Evolutionary conservation across 441 rosid genomes (phyloP).

Genomic region (Erodium trifolium): DNA sequence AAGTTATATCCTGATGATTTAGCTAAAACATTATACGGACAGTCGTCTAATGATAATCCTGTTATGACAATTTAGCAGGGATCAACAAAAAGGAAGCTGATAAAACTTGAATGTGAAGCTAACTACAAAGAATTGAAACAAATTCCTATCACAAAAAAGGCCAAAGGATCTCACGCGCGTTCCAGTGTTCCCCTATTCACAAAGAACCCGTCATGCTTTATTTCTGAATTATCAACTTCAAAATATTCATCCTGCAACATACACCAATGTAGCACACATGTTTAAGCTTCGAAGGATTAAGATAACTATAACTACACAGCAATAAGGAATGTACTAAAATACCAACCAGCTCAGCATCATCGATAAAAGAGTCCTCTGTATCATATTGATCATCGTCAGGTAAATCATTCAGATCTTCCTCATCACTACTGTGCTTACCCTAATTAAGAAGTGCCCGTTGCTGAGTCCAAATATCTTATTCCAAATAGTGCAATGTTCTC

Average conservation of each 20-base stretch:
- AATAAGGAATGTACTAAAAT: conserved; percentile 17
- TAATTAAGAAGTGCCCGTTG: conserved; percentile 10
- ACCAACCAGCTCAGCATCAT: conserved; percentile 90
- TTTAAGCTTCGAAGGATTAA: not conserved
- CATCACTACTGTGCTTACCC: conserved; percentile 98
- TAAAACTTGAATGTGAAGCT: not conserved
- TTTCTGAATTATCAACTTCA: conserved; percentile 87
- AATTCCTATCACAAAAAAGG: conserved; percentile 1
- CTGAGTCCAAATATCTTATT: conserved; percentile 18
- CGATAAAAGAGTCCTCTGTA: conserved; percentile 71
- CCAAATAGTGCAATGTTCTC: conserved; percentile 7
- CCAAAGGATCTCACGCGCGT: conserved; percentile 52
- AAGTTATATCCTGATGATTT: too few relatives aligned
- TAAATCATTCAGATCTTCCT: conserved; percentile 72
- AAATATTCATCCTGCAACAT: conserved; percentile 90
- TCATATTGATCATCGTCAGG: conserved; percentile 54
- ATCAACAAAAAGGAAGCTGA: not conserved
- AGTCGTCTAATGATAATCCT: not conserved
- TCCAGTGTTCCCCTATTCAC: conserved; percentile 91
- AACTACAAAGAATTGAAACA: not conserved
- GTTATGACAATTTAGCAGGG: not conserved
- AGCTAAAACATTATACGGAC: not conserved
- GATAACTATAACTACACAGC: conserved; percentile 8
- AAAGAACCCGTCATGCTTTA: conserved; percentile 92
- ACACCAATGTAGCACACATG: conserved; percentile 13